These are phyloP conservation scores for Aspergillus pseudotamarii DNA, from an alignment of 2,329 filamentous ascomycete species.

Conservation along the genomic window DNA sequence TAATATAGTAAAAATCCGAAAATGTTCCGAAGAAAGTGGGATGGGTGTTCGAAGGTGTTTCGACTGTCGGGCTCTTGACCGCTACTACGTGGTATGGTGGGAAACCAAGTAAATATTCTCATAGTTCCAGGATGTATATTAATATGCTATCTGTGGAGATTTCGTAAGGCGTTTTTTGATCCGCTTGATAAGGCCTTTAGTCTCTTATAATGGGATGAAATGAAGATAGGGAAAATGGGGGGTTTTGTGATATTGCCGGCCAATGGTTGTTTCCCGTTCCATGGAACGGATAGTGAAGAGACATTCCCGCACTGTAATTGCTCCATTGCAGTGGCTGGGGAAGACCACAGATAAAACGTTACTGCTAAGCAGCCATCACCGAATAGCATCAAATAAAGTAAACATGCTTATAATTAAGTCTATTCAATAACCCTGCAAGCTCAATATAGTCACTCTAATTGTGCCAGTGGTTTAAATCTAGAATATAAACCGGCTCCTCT, in stretches of 20 bases:
- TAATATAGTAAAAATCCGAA: background rate
- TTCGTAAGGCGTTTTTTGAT: background rate
- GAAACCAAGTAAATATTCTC: too few relatives aligned
- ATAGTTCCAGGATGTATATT: background rate
- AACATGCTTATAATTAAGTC: background rate
- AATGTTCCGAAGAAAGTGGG: background rate
- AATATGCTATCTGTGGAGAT: background rate
- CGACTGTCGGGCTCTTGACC: background rate
- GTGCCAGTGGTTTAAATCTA: background rate
- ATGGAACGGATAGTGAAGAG: background rate
- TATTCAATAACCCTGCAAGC: background rate
- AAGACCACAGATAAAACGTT: background rate
- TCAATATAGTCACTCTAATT: too few relatives aligned
- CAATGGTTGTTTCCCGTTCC: background rate
- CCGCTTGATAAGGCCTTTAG: too few relatives aligned
- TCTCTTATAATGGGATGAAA: background rate
- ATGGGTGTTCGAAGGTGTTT: too few relatives aligned
- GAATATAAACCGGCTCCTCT: background rate
- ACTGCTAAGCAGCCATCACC: too few relatives aligned
- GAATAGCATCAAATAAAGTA: background rate
- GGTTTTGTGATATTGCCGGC: background rate
- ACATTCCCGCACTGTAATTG: background rate
- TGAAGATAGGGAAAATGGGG: fast-evolving
- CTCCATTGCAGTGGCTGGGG: too few relatives aligned
- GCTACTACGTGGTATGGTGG: background rate